Base-by-base conservation (phyloP, 495 filamentous ascomycete species). In the Gamarada debralockiae region DNA sequence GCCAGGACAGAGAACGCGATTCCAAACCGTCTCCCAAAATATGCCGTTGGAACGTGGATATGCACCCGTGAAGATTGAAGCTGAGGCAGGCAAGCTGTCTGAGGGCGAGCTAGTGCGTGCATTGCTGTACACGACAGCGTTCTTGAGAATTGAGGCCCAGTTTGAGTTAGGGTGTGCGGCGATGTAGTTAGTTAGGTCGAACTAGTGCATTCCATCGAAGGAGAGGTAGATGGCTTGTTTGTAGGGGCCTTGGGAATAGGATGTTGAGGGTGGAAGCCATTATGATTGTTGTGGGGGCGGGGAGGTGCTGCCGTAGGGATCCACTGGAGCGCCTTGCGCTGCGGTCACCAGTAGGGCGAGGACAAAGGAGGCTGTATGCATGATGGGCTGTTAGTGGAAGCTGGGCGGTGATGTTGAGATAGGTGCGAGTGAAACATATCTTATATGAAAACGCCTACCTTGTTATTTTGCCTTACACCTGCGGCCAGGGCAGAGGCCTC, bases 61-160 rank as follows among this genome's bases (percentile, higher is more conserved):
- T 12, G 25, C 45, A 12, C 45, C 45, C 3, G 45, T 33, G 3
- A 60, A 63, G 10, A 60, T 44, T 3, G 61, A 53, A 24, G 43
- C 57, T 20, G 58, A 64, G 45, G 51, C 50, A 18, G 60, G 61
- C 5, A 60, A 50, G n/a, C 22, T 60, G 17, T 56, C 62, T 15
- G 60, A 60, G 1, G 60, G 62, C 41, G 60, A 54, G 12, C 15
- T 33, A 2, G 61, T 46, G 23, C 58, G 58, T 49, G 61, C 62
- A n/a, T 59, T 63, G 29, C 51, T 47, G 41, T 60, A 61, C 22
- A 43, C 25, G 21, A 36, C 52, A 15, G 44, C 23, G 6, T 36
- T 53, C 13, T 53, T 38, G 12, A 45, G n/a, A 62, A 91, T 44
- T 3, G 9, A 21, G 9, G 41, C 41, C 29, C 29, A 34, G 29